phyloP scores from a whole-genome alignment of 176 grass and related monocot genomes.

The Paspalum notatum region DNA sequence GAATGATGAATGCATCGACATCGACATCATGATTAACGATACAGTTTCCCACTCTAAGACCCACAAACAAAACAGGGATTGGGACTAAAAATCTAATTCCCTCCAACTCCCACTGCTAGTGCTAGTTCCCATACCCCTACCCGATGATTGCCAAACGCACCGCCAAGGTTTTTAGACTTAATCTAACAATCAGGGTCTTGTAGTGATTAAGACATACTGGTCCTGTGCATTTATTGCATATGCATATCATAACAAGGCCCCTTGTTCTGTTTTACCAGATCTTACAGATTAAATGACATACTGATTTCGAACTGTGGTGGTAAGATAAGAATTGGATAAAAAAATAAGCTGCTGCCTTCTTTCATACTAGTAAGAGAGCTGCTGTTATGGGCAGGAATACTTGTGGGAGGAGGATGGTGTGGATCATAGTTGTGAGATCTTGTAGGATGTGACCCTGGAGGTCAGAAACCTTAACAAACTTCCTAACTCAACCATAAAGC shows the following conservation, averaged over 20 bases:
- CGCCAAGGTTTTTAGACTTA: slow-evolving; percentile 13
- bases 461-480: not conserved
- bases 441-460: too few relatives aligned
- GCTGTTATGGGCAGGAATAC: not conserved
- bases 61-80: too few relatives aligned
- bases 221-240: slow-evolving; percentile 19
- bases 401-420: not conserved
- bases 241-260: not conserved
- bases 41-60: too few relatives aligned
- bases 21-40: too few relatives aligned
- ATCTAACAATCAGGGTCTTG: slow-evolving; percentile 2
- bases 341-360: not conserved
- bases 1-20: too few relatives aligned
- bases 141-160: too few relatives aligned
- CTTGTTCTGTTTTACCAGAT: not conserved
- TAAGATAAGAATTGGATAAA: not conserved
- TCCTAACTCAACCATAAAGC: not conserved
- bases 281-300: not conserved
- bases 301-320: not conserved
- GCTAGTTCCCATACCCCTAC: too few relatives aligned
- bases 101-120: too few relatives aligned
- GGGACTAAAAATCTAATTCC: too few relatives aligned
- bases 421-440: not conserved
- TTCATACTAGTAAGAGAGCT: not conserved
- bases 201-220: not conserved